Evolutionary conservation across 2,329 filamentous ascomycete species (phyloP).

Genomic region (Ophiocordyceps camponoti-saundersi): DNA sequence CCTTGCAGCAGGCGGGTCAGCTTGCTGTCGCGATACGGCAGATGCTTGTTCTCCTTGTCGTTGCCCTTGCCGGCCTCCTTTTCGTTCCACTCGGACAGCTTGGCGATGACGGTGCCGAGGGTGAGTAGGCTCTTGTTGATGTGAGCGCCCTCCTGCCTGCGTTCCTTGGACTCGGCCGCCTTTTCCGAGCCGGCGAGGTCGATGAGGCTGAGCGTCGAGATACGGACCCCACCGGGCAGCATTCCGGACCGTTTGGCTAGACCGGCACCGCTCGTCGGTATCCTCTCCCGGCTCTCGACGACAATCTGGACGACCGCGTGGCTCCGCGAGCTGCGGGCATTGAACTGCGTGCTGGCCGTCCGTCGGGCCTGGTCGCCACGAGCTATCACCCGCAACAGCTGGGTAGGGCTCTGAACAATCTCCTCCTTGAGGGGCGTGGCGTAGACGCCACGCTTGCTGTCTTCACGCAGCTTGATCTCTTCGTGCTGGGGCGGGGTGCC

Average conservation of each 20-base stretch:
- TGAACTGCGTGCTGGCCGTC: slow-evolving; percentile 92
- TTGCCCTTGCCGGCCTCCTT: slow-evolving; percentile 48
- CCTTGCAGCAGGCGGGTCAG: slow-evolving; percentile 84
- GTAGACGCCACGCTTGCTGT: slow-evolving; percentile 92
- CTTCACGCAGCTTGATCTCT: slow-evolving; percentile 93
- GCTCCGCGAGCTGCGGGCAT: slow-evolving; percentile 88
- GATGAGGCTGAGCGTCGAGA: slow-evolving; percentile 88
- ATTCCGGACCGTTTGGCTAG: slow-evolving; percentile 50
- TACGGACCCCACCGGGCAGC: slow-evolving; percentile 74
- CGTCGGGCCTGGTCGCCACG: slow-evolving; percentile 80
- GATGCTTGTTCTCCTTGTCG: slow-evolving; percentile 78
- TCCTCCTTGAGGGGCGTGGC: slow-evolving; percentile 93
- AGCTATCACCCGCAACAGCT: slow-evolving; percentile 85
- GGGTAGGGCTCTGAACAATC: slow-evolving; percentile 94
- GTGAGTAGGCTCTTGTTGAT: slow-evolving; percentile 98
- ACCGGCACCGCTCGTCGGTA: slow-evolving; percentile 34
- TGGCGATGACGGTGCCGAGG: slow-evolving; percentile 84
- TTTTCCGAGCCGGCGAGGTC: slow-evolving; percentile 93
- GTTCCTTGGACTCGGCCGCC: slow-evolving; percentile 87
- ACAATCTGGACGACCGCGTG: slow-evolving; percentile 98
- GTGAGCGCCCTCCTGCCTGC: slow-evolving; percentile 84
- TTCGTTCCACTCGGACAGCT: slow-evolving; percentile 78
- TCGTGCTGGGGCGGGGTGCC: slow-evolving; percentile 38
- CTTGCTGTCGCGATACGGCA: slow-evolving; percentile 96
- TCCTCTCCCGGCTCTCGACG: slow-evolving; percentile 84